Conservation (phyloP, 2,329 filamentous ascomycete species). For the Botrytis pseudocinerea region DNA sequence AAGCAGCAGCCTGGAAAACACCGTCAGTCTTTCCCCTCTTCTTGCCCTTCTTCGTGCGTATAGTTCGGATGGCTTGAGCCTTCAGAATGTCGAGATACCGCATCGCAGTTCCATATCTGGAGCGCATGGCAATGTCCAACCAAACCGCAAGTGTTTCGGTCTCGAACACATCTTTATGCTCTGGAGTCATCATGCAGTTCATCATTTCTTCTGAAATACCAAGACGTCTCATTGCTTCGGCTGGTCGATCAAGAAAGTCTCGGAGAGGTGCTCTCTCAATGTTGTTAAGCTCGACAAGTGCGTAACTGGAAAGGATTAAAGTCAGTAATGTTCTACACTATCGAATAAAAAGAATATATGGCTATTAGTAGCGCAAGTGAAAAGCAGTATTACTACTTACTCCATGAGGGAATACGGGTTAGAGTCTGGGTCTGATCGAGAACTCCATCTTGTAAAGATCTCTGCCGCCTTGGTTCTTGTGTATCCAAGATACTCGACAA, state of each 20-base stretch:
- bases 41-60: not conserved
- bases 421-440: not conserved
- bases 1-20: not conserved
- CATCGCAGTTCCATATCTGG: not conserved
- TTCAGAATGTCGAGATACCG: not conserved
- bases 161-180: not conserved
- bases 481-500: not conserved
- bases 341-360: not conserved
- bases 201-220: not conserved
- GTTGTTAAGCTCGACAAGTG: not conserved
- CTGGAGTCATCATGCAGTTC: not conserved
- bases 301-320: not conserved
- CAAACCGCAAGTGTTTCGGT: not conserved
- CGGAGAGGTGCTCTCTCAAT: not conserved
- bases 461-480: not conserved
- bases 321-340: not conserved
- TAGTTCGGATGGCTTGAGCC: not conserved
- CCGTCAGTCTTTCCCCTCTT: not conserved
- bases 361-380: not conserved
- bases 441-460: not conserved
- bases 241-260: not conserved
- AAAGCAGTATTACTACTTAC: not conserved
- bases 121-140: not conserved
- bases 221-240: not conserved
- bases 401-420: not conserved